phyloP scores from a whole-genome alignment of 441 rosid genomes.

The Geranium incanum region DNA sequence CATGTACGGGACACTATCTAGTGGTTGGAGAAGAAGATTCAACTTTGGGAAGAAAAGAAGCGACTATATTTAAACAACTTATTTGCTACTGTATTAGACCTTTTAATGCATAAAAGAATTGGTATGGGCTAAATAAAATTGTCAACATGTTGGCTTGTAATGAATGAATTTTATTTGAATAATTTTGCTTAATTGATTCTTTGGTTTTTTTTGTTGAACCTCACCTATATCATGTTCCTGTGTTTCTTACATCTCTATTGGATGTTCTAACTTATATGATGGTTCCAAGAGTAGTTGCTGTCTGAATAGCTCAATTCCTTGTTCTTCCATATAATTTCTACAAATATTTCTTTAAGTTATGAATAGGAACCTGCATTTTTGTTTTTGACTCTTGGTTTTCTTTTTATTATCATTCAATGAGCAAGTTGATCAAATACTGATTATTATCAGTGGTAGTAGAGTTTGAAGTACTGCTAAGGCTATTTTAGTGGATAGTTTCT shows the following conservation, averaged over 20 bases:
- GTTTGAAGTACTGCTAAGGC: neutral
- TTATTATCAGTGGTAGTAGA: neutral
- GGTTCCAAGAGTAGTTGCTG: neutral
- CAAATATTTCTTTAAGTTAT: too few relatives aligned
- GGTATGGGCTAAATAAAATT: neutral
- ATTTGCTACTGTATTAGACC: neutral
- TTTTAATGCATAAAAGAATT: neutral
- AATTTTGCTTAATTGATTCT: neutral
- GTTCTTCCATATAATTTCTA: too few relatives aligned
- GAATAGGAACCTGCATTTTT: neutral
- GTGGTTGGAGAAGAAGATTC: neutral
- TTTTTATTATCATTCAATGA: neutral
- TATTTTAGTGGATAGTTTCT: neutral
- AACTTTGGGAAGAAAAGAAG: neutral
- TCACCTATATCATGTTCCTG: neutral
- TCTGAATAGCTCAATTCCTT: neutral
- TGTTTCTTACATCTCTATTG: neutral
- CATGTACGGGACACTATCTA: neutral
- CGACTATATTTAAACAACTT: neutral
- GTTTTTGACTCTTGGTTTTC: neutral
- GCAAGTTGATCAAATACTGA: neutral
- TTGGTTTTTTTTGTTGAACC: neutral
- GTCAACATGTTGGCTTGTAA: slow-evolving; percentile 2
- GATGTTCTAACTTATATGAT: neutral
- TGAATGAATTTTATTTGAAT: neutral